phyloP scores from a whole-genome alignment of 768 basidiomycete genomes.

The Trametes maxima region DNA sequence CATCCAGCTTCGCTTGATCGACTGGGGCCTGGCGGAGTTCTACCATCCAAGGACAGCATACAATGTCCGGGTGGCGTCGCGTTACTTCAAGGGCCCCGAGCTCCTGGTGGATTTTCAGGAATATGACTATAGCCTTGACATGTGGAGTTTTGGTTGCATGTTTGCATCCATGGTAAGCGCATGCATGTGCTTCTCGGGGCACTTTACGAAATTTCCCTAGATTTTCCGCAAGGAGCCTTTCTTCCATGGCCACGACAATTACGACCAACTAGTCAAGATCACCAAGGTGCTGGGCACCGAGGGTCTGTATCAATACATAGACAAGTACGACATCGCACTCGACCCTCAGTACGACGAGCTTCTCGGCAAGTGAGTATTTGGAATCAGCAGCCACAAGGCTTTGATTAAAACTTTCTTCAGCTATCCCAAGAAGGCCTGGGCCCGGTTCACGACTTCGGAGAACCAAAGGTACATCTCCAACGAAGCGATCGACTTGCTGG shows the following conservation, averaged over 20 bases:
- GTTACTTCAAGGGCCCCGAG: conserved; percentile 99
- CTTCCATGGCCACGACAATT: conserved; percentile 99
- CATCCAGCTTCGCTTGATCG: conserved; percentile 85
- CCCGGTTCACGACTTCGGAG: conserved; percentile 91
- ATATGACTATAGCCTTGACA: conserved; percentile 96
- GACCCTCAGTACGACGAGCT: conserved; percentile 97
- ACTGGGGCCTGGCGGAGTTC: conserved; percentile 99
- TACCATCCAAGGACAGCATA: conserved; percentile 98
- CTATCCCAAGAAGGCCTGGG: conserved; percentile 95
- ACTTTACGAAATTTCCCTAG: conserved; percentile 42
- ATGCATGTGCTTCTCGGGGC: neutral
- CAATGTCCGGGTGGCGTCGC: conserved; percentile 95
- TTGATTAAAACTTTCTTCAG: conserved; percentile 38
- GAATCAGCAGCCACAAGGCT: conserved; percentile 9
- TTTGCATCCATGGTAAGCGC: conserved; percentile 92
- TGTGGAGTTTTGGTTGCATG: conserved; percentile 99
- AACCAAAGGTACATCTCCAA: conserved; percentile 97
- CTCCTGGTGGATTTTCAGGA: conserved; percentile 97
- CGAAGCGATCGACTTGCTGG: conserved; percentile 94
- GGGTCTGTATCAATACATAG: conserved; percentile 88
- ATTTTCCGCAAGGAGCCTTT: conserved; percentile 99
- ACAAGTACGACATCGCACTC: conserved; percentile 94
- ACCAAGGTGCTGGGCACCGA: conserved; percentile 97
- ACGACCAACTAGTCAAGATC: conserved; percentile 97
- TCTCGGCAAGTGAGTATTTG: conserved; percentile 66